Percentiles rank a stretch among this genome's conserved stretches.
These are phyloP conservation scores for Beauveria bassiana DNA, from an alignment of 2,329 filamentous ascomycete genomes.

Conservation along the genomic window DNA sequence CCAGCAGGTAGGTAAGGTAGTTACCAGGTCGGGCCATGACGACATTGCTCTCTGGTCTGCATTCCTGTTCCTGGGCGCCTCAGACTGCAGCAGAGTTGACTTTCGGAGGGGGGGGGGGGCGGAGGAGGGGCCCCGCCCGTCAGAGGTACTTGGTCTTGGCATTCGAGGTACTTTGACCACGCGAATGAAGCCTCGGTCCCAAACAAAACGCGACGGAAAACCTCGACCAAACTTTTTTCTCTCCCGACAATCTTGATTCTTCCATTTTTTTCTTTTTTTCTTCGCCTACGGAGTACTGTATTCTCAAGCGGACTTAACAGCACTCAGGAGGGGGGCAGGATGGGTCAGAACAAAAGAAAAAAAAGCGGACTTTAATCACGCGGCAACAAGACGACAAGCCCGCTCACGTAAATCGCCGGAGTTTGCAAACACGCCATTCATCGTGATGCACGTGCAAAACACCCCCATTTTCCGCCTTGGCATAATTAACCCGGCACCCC, in stretches of 20 bases:
- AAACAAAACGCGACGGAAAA: not conserved
- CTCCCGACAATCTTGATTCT: not conserved
- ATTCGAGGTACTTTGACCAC: not conserved
- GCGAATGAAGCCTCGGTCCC: constrained; percentile 1
- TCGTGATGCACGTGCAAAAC: too few relatives aligned
- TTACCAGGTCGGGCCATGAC: not conserved
- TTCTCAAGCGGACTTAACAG: too few relatives aligned
- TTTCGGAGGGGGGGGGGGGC: too few relatives aligned
- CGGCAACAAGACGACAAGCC: too few relatives aligned
- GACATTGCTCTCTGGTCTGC: not conserved
- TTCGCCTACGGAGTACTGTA: too few relatives aligned
- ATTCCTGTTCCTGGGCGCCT: not conserved
- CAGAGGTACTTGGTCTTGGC: constrained; percentile 9
- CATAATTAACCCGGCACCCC: too few relatives aligned
- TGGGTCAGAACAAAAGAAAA: too few relatives aligned
- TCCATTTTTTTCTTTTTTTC: not conserved
- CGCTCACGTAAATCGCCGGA: too few relatives aligned
- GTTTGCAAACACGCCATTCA: too few relatives aligned
- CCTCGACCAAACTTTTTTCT: not conserved
- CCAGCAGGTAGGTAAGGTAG: not conserved
- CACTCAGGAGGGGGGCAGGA: too few relatives aligned
- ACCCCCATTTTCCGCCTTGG: too few relatives aligned
- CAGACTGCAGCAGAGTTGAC: not conserved
- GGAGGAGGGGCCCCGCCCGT: not conserved
- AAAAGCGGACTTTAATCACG: too few relatives aligned